Conservation (phyloP, 257 asterid genomes). For the Solanum clarkiae region DNA sequence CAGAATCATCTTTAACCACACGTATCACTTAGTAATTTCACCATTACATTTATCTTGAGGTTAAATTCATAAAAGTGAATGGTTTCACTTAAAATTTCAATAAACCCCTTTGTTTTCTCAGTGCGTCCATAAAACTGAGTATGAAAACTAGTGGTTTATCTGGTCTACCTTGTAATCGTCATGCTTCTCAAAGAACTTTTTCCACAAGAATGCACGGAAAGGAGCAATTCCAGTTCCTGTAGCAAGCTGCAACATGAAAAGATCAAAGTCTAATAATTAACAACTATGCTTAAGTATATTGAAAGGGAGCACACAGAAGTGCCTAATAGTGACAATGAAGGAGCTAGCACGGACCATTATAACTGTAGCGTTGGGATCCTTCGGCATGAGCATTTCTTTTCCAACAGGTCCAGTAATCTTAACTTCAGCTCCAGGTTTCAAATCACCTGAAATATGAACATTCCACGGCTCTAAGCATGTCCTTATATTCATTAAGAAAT, state of each 20-base stretch:
- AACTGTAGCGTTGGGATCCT: slow-evolving; percentile 79
- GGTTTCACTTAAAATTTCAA: background rate
- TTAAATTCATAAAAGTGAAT: background rate
- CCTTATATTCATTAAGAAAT: background rate
- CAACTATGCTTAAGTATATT: background rate
- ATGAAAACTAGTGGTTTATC: background rate
- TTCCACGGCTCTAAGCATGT: background rate
- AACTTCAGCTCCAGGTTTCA: slow-evolving; percentile 77
- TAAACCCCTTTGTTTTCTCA: background rate
- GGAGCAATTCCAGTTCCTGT: slow-evolving; percentile 99
- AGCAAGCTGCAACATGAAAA: slow-evolving; percentile 40
- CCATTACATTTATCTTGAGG: background rate
- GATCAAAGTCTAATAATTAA: background rate
- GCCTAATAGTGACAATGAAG: background rate
- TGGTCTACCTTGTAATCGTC: slow-evolving; percentile 62
- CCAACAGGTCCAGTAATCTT: slow-evolving; percentile 93
- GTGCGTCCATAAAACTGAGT: background rate
- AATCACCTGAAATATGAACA: slow-evolving; percentile 49
- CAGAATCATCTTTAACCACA: background rate
- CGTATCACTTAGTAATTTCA: background rate
- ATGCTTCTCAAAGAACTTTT: slow-evolving; percentile 94
- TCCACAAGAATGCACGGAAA: slow-evolving; percentile 88
- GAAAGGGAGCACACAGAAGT: background rate
- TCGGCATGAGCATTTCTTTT: slow-evolving; percentile 96
- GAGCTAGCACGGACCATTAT: slow-evolving; percentile 37